These are phyloP conservation scores for Carex arenaria DNA, from an alignment of 202 grass and related monocot species.

Conservation along the genomic window DNA sequence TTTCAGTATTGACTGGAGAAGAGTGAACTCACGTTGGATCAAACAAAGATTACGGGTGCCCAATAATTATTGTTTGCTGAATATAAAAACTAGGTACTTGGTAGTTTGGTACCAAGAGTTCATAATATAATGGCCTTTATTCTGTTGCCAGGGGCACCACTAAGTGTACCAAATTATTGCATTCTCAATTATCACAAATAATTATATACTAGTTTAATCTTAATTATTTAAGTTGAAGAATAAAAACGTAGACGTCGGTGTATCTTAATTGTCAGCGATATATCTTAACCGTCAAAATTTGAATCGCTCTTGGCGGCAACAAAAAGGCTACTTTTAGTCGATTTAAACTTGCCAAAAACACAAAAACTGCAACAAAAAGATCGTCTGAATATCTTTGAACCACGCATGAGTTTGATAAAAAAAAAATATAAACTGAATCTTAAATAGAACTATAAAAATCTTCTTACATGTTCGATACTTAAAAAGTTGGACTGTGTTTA, in stretches of 20 bases:
- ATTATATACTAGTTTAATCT: not conserved
- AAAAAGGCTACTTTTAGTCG: not conserved
- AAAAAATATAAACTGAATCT: not conserved
- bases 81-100: constrained; percentile 27
- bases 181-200: not conserved
- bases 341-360: not conserved
- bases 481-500: not conserved
- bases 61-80: constrained; percentile 17
- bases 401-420: not conserved
- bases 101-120: constrained; percentile 20
- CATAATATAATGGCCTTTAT: constrained; percentile 1
- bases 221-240: not conserved
- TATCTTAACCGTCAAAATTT: not conserved
- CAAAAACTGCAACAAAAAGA: not conserved
- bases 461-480: no score
- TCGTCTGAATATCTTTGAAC: not conserved
- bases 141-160: not conserved
- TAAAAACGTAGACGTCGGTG: no score
- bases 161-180: not conserved
- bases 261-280: not conserved
- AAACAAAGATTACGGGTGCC: constrained; percentile 21
- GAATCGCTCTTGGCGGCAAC: not conserved
- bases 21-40: constrained; percentile 8
- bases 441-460: not conserved
- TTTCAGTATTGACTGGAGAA: constrained; percentile 11